Conservation (phyloP, 192 early-diverging fungal species). For the Spizellomyces punctatus region DNA sequence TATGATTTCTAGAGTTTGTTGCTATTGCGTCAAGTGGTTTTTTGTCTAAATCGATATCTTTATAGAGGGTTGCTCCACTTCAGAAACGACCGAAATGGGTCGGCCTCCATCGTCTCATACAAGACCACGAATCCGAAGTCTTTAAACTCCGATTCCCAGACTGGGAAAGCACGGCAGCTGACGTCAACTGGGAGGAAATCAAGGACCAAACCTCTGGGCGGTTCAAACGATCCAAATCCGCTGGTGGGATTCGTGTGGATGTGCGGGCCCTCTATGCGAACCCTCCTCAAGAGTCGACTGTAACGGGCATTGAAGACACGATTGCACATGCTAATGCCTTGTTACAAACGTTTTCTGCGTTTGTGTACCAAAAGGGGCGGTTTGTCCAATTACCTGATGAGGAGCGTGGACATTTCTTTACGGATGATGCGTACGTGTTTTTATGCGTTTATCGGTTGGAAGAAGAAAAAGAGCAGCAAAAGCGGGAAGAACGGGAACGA, state of each 20-base stretch:
- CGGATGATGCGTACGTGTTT: slow-evolving; percentile 54
- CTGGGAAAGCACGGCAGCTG: slow-evolving; percentile 34
- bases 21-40: not conserved
- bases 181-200: slow-evolving; percentile 35
- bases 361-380: slow-evolving; percentile 46
- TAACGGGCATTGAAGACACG: slow-evolving; percentile 22
- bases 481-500: slow-evolving; percentile 27
- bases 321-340: slow-evolving; percentile 38
- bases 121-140: slow-evolving; percentile 48
- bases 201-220: not conserved
- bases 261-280: slow-evolving; percentile 49
- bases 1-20: slow-evolving; percentile 14
- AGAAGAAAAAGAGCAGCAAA: slow-evolving; percentile 22
- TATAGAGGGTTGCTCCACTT: slow-evolving; percentile 16
- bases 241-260: slow-evolving; percentile 39
- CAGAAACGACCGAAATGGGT: slow-evolving; percentile 46
- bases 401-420: slow-evolving; percentile 51
- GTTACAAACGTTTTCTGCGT: slow-evolving; percentile 36
- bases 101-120: slow-evolving; percentile 33
- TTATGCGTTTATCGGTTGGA: slow-evolving; percentile 52
- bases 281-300: slow-evolving; percentile 22
- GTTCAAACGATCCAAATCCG: not conserved
- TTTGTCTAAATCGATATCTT: not conserved
- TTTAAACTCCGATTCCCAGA: slow-evolving; percentile 56
- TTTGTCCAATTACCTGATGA: slow-evolving; percentile 43